Evolutionary conservation across 2,329 filamentous ascomycete genomes (phyloP).

Genomic region (Xylaria sp.): DNA sequence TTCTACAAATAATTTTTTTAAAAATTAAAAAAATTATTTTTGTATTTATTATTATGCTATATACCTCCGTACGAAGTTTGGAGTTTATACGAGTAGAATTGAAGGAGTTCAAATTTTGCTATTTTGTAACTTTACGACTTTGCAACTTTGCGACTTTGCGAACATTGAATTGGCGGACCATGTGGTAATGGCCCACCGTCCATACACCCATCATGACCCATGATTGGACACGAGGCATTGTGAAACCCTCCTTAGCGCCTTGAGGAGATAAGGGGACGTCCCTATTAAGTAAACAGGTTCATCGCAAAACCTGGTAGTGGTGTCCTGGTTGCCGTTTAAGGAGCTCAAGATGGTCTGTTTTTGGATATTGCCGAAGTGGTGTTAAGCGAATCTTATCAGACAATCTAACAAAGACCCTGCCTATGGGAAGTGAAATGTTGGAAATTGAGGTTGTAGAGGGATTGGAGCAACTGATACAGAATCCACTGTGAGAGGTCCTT

Average conservation of each 20-base stretch:
- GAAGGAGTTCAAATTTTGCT: too few relatives aligned
- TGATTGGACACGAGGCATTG: conserved; percentile 40
- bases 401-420: not conserved
- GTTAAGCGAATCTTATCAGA: not conserved
- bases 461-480: not conserved
- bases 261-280: not conserved
- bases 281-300: not conserved
- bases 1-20: too few relatives aligned
- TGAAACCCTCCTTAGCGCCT: conserved; percentile 39
- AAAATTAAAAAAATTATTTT: too few relatives aligned
- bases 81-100: too few relatives aligned
- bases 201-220: conserved; percentile 20
- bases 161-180: too few relatives aligned
- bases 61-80: too few relatives aligned
- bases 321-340: not conserved
- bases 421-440: not conserved
- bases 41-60: too few relatives aligned
- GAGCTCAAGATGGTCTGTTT: not conserved
- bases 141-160: too few relatives aligned
- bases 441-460: not conserved
- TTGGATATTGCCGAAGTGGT: not conserved
- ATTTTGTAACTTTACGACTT: too few relatives aligned
- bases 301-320: conserved; percentile 22
- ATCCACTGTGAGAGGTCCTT: not conserved
- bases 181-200: too few relatives aligned